Evolutionary conservation across 2,329 filamentous ascomycete genomes (phyloP), one percentile per base, ranked within the genome.

Genomic region (Calonectria pteridis): DNA sequence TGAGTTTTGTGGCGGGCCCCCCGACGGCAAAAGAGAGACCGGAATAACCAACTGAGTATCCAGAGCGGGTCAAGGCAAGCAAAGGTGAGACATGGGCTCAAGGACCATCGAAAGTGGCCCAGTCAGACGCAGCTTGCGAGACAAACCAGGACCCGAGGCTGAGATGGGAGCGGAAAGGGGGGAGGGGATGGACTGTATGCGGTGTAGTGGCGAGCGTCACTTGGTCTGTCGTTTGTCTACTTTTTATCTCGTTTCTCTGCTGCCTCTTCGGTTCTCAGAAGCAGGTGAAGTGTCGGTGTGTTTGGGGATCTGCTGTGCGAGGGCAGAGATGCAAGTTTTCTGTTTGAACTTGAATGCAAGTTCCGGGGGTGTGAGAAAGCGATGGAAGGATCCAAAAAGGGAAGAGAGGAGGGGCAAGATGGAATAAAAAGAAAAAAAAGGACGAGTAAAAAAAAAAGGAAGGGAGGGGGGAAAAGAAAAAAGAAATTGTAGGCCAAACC

Each of bases 271-370:
- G 26, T n/a, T 40, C 11, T 40, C 55, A 20, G 67, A 29, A 11
- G 51, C 18, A 58, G 51, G 23, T 26, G 67, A 35, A 28, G 43
- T 69, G 49, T 71, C 63, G 69, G 69, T 72, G 69, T 72, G 70
- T 72, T 72, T 72, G 49, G 70, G 50, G 58, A 72, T 68, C 58
- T 72, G 70, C 49, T 68, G 70, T 72, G 70, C 70, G 58, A 68
- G 65, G 43, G 9, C 26, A 31, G 55, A 46, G 10, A 59, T 69
- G 65, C 40, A 20, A 46, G 28, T 49, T 46, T 33, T 59, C 53
- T 59, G 53, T 59, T 63, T 46, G 58, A 46, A 40, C 23, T 63
- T 63, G 53, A 59, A 63, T 63, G 58, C 58, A 63, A 14, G 37
- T 63, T 46, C 50, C 26, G 58, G 16, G 37, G 58, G 58, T 28